phyloP scores from a whole-genome alignment of 495 filamentous ascomycete genomes.

The Saxophila tyrrhenica region DNA sequence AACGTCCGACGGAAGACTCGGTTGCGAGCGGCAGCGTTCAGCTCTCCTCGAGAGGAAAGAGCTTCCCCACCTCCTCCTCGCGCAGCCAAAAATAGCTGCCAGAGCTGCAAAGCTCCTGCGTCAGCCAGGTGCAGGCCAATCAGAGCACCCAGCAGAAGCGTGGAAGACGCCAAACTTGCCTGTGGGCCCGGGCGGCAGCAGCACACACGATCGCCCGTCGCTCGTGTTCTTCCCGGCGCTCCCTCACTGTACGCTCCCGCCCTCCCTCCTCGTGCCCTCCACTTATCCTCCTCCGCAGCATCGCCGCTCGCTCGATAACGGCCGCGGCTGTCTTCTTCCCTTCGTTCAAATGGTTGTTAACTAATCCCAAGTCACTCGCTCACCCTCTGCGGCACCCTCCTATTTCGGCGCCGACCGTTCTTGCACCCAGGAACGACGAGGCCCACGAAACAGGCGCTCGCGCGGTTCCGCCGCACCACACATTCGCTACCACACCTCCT shows the following conservation, averaged over 20 bases:
- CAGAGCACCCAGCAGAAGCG: not conserved
- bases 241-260: not conserved
- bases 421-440: not conserved
- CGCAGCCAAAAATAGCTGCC: too few relatives aligned
- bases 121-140: not conserved
- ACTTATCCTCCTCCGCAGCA: not conserved
- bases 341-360: not conserved
- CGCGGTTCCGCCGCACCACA: not conserved
- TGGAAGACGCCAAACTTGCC: not conserved
- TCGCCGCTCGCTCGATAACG: not conserved
- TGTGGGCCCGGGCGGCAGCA: not conserved
- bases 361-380: conserved; percentile 3
- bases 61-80: not conserved
- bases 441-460: not conserved
- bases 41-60: not conserved
- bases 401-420: not conserved
- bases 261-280: not conserved
- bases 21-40: not conserved
- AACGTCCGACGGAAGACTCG: not conserved
- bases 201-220: not conserved
- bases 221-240: not conserved
- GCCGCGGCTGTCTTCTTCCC: not conserved
- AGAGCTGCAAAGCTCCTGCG: too few relatives aligned
- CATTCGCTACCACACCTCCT: not conserved
- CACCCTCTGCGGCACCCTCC: not conserved